Base-by-base conservation (phyloP, 306 rosid species). In the Acmispon strigosus region DNA sequence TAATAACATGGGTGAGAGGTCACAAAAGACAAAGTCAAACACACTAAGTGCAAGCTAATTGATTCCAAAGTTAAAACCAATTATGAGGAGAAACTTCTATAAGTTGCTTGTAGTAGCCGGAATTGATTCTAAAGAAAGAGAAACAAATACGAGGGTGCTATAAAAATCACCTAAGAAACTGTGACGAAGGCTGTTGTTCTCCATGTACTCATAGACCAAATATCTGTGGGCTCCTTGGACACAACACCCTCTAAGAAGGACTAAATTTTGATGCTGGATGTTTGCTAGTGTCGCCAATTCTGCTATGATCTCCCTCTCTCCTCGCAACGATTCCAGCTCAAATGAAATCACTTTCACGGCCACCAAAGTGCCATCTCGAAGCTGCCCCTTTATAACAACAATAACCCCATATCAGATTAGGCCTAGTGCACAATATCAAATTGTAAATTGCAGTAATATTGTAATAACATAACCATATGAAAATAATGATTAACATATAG, bases 181-280 rank as follows among this genome's bases (percentile, higher is more conserved):
- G 62, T 84, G 81, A 17, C 81, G 20, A 58, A 91, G 89, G 80
- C 85, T 89, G 24, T 87, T 91, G 76, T 89, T 89, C 70, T 84
- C 81, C 96, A 91, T 89, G 88, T 82, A 87, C 62, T 89, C 91
- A 47, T 87, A 91, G 72, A 91, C 91, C 62, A 91, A 64, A 53
- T 84, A 91, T 84, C 97, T 82, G 0, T 61, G 51, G 10, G 78
- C 56, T 79, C 88, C 91, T 51, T 89, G 93, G 6, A 89, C 93
- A 72, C 86, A 84, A 76, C 89, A 91, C 1, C 97, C 97, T 59
- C 78, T 63, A 49, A 91, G 89, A 72, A 19, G 55, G 11, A 89
- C 96, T 12, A 91, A 85, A 72, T 91, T 85, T 60, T 87, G 90
- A 80, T 89, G 97, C 51, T 58, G 81, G 69, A 85, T 75, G 41